Conservation (phyloP, 106 monocot genomes). For the Iris macrosiphon region DNA sequence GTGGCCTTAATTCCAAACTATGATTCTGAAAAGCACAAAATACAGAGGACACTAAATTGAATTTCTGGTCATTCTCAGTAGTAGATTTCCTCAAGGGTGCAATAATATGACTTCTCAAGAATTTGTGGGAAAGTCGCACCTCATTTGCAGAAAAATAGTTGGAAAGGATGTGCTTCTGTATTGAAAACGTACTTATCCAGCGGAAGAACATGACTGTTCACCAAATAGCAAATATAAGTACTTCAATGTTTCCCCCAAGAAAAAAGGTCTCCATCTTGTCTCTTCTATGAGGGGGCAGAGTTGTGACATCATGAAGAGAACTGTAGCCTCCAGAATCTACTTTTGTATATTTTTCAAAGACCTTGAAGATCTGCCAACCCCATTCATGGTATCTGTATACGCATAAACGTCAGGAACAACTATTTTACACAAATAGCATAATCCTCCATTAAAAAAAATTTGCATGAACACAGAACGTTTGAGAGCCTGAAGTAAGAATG, state of each 20-base stretch:
- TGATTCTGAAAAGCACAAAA: background rate
- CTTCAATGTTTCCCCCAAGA: constrained; percentile 84
- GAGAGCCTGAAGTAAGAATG: background rate
- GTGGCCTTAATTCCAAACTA: background rate
- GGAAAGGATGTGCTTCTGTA: constrained; percentile 91
- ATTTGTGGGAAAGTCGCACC: background rate
- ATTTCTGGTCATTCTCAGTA: background rate
- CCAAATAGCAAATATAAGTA: constrained; percentile 89
- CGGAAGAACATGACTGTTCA: constrained; percentile 58
- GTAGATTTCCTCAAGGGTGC: background rate
- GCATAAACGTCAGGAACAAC: background rate
- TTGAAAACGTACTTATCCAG: constrained; percentile 92
- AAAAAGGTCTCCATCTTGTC: constrained; percentile 99
- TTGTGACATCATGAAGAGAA: constrained; percentile 85
- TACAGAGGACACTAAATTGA: background rate
- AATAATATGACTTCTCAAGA: background rate
- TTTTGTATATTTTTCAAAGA: constrained; percentile 84
- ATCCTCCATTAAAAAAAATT: no score
- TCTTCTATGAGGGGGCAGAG: constrained; percentile 59
- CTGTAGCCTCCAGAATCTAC: constrained; percentile 85
- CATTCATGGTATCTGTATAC: constrained; percentile 77
- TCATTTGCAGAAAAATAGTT: constrained; percentile 18
- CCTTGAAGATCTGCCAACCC: constrained; percentile 94
- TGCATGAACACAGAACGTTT: no score
- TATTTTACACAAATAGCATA: background rate